Conservation (phyloP, 148 eudicot genomes). For the Rheum nobile region DNA sequence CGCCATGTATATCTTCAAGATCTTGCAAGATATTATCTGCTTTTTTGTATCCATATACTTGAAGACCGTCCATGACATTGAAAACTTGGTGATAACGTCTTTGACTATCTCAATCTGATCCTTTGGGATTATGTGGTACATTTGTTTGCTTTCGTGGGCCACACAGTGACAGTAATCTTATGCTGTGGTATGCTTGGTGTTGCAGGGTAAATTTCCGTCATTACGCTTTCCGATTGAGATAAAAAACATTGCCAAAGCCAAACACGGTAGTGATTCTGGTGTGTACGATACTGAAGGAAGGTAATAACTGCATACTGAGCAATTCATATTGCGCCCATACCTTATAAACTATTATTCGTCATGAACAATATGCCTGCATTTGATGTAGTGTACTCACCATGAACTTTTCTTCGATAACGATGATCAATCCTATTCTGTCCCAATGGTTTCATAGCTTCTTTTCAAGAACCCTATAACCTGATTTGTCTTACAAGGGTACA, state of each 20-base stretch:
- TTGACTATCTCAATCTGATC: not conserved
- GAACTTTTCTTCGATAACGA: not conserved
- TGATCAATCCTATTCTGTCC: not conserved
- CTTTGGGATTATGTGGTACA: not conserved
- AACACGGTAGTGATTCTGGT: conserved; percentile 84
- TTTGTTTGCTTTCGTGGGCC: not conserved
- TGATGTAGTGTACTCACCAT: not conserved
- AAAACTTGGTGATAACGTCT: not conserved
- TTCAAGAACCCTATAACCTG: not conserved
- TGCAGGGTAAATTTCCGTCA: conserved; percentile 54
- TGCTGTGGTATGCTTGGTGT: not conserved
- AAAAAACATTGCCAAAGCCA: conserved; percentile 54
- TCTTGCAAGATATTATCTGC: not conserved
- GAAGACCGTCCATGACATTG: not conserved
- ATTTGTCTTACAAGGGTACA: not conserved
- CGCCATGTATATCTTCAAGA: not conserved
- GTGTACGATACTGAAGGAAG: conserved; percentile 36
- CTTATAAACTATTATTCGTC: not conserved
- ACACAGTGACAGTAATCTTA: not conserved
- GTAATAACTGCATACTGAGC: not conserved
- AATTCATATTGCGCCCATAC: not conserved
- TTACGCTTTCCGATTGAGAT: conserved; percentile 65
- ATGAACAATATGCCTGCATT: not conserved
- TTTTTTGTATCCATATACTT: not conserved
- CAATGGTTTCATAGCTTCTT: not conserved